Conservation (phyloP, 306 rosid species). For the Glycine soja region DNA sequence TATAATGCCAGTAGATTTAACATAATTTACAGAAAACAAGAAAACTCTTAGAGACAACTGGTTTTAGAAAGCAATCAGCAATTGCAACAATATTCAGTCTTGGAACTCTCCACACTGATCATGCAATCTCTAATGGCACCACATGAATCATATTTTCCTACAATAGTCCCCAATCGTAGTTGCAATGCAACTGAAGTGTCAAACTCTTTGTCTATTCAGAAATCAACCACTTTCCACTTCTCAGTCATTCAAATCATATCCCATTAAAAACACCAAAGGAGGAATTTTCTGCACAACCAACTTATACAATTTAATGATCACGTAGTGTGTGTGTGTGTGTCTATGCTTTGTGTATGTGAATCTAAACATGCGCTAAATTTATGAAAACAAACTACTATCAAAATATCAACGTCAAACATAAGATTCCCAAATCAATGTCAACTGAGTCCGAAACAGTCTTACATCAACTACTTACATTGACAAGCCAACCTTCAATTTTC, state of each 20-base stretch:
- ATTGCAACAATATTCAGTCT: neutral
- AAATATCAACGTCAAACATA: slow-evolving; percentile 30
- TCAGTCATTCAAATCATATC: neutral
- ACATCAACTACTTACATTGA: neutral
- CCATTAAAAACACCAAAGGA: slow-evolving; percentile 20
- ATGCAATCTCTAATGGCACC: neutral
- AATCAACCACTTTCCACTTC: neutral
- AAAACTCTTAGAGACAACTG: neutral
- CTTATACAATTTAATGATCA: neutral
- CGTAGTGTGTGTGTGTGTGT: too few relatives aligned
- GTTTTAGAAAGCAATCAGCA: neutral
- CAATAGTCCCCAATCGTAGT: neutral
- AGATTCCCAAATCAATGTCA: slow-evolving; percentile 32
- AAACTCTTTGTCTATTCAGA: neutral
- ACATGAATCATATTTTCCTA: slow-evolving; percentile 6
- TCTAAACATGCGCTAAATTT: neutral
- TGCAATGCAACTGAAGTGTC: neutral
- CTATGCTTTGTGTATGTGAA: too few relatives aligned
- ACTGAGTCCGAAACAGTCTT: neutral
- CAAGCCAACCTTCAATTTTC: neutral
- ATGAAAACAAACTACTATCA: slow-evolving; percentile 5
- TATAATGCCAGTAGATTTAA: slow-evolving; percentile 26
- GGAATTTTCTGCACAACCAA: neutral
- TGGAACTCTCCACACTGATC: neutral
- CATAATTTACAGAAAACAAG: neutral